phyloP scores from a whole-genome alignment of 169 alveolate genomes.

The Blepharisma undulans region DNA sequence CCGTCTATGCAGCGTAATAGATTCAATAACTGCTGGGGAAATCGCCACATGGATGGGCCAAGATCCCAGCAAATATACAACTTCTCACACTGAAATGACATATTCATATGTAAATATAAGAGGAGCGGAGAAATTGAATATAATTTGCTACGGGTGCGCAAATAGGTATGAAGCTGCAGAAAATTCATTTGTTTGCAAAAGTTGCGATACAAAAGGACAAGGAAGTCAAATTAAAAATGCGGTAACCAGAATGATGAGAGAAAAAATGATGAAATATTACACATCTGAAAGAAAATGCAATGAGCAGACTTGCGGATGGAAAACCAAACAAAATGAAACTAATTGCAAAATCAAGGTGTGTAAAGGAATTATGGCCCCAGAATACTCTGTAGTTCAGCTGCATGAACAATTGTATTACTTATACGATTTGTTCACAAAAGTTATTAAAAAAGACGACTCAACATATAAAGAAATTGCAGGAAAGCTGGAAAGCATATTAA shows the following conservation, averaged over 20 bases:
- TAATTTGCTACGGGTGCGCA: not conserved
- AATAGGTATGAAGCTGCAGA: not conserved
- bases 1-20: slow-evolving; percentile 89
- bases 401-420: not conserved
- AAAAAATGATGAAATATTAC: not conserved
- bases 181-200: not conserved
- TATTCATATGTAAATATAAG: not conserved
- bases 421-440: not conserved
- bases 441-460: not conserved
- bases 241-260: not conserved
- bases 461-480: not conserved
- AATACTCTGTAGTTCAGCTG: not conserved
- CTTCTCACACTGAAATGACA: not conserved
- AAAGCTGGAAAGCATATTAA: not conserved
- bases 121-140: not conserved
- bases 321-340: not conserved
- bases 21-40: not conserved
- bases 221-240: not conserved
- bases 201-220: not conserved
- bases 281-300: not conserved
- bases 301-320: not conserved
- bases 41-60: slow-evolving; percentile 65
- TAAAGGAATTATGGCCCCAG: not conserved
- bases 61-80: slow-evolving; percentile 54
- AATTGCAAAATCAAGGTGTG: not conserved